Base-by-base conservation (phyloP, 768 basidiomycete species). In the Porpolomopsis calyptriformis region DNA sequence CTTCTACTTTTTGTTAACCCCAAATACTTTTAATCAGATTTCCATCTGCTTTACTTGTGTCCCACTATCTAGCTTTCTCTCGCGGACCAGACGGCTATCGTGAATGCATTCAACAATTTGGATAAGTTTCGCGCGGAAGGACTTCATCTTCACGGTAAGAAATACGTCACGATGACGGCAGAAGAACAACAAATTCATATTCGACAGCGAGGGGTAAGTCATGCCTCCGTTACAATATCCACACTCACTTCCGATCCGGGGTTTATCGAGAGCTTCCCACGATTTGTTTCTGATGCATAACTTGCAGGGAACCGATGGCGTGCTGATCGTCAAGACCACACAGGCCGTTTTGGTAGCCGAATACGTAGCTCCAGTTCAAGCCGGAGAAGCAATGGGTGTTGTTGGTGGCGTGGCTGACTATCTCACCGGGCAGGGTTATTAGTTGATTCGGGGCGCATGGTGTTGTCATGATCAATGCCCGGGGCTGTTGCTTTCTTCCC, bases 321-420 rank as follows among this genome's bases (percentile, higher is more conserved):
- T 69, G 33, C 60, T 80, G 51, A 55, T 91, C 49, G 80, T 85
- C 37, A 85, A 85, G 71, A 93, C 90, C 12, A 83, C 73, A 50
- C 84, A 87, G 57, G 89, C 87, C n/a, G 67, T 94, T 46, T 69
- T 96, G 42, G 79, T 94, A 18, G 76, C 78, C 4, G 80, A 82
- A 57, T 96, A 94, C 63, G 49, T 49, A 0, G 66, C 70, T 4
- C 87, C 87, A 0, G 57, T 60, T 34, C 82, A 85, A 58, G 80
- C 78, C 1, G 54, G 65, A 12, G 90, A 92, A 60, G 69, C 74
- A 14, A 82, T 77, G n/a, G 56, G 71, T 11, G 52, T 85, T 33
- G 84, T 84, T 29, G 79, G 85, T 60, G 58, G 55, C 4, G 66
- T 93, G 18, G 90, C 79, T 26, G 85, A 91, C 63, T 91, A 92